Evolutionary conservation across 805 yeast genomes (phyloP), one percentile per base, ranked within the genome.

Genomic region (Metschnikowia noctiluminum): DNA sequence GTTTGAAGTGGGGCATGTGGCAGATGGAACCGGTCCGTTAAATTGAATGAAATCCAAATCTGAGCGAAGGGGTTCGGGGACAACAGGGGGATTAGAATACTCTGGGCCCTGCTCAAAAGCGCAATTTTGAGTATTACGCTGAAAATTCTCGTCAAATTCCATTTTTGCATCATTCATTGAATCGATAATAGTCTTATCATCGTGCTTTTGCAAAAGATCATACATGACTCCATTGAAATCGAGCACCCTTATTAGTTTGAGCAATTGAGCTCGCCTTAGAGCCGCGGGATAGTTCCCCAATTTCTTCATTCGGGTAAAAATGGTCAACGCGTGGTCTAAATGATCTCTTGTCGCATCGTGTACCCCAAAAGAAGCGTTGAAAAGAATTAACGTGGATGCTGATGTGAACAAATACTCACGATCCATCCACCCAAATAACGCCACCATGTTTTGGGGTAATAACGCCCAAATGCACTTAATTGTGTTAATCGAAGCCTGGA

Each of bases 341-440:
- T 85, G 89, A 40, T 77, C 82, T 41, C 76, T 70, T 0, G 92
- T 85, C 28, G 87, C 88, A 27, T 85, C 88, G 60, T 86, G 89
- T 7, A 86, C 85, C 7, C 95, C 95, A 68, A 87, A 87, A 0
- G 94, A 84, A 1, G 89, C 84, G 62, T 84, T 87, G 63, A 85
- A 86, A 38, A 87, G 69, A 13, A 86, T 80, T 41, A 86, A 66
- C 0, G 94, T 86, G 6, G 87, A 85, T 3, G 91, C 82, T 0
- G 91, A 80, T 0, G 90, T 86, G 63, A 85, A 87, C 26, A 87
- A 68, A 60, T 87, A 87, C 59, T 87, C 95, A 57, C 95, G 73
- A 61, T 87, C 95, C 92, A 87, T 86, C 73, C 88, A 87, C 2
- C 95, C 94, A 67, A 87, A 87, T 39, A 86, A 65, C 0, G 95